Evolutionary conservation across 805 yeast genomes (phyloP), one percentile per base, ranked within the genome.

Genomic region (Maudiozyma turicensis): DNA sequence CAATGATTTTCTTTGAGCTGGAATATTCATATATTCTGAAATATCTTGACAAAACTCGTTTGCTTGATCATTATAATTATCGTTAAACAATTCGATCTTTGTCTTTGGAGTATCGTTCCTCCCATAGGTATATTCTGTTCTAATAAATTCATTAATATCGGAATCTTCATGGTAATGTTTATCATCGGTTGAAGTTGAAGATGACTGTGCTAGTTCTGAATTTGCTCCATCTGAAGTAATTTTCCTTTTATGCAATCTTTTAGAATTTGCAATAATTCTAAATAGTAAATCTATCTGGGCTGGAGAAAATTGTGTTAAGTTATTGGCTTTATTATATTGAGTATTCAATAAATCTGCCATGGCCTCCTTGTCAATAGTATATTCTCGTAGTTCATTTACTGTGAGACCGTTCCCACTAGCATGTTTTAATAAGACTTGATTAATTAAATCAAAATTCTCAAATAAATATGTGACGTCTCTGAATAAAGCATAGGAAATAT

Each of bases 321-420:
- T 71, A 50, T 70, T 71, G 8, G 70, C 68, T 51, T 70, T 71
- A 44, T 70, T 67, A 50, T 66, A 69, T 48, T 70, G 70, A 15
- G 63, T 53, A 44, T 64, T 68, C 41, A 71, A 49, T 43, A 70
- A 64, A 30, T 58, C 57, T 47, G 66, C 56, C 39, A 71, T 62
- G 37, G 69, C 69, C 9, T 58, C 55, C 48, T 68, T 69, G 2
- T 69, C 66, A n/a, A 71, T 64, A n/a, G 63, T 50, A 29, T 54
- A 56, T 44, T 63, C 63, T 44, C 62, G 52, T n/a, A 60, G 41
- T 42, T 61, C 65, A 10, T 59, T 49, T 48, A 58, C 61, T 49
- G 63, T 50, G 46, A 62, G 54, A 48, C 60, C 58, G 42, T 65
- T 61, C 34, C 52, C 50, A 4, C 58, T 52, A 8, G 64, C 66